Conservation (phyloP, 163 green algal genomes). For the Chlorella variabilis region DNA sequence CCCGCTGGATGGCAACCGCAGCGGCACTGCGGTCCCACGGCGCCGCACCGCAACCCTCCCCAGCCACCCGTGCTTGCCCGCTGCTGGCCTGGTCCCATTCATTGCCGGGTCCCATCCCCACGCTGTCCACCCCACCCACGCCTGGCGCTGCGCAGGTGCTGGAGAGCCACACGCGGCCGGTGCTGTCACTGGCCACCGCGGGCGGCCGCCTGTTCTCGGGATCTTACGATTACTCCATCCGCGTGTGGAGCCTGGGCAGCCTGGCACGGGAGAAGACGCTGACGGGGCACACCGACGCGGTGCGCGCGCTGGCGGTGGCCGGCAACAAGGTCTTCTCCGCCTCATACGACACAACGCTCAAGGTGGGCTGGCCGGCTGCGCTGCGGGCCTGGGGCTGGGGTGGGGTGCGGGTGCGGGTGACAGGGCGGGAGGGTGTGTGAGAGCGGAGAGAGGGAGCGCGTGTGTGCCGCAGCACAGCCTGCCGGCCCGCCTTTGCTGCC, state of each 20-base stretch:
- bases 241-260: conserved; percentile 86
- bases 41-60: background rate
- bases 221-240: conserved; percentile 94
- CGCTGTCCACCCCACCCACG: no score
- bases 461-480: background rate
- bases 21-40: no score
- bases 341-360: conserved; percentile 88
- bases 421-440: conserved; percentile 74
- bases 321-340: conserved; percentile 82
- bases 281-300: conserved; percentile 77
- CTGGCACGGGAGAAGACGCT: conserved; percentile 78
- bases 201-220: conserved; percentile 86
- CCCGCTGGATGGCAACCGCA: no score
- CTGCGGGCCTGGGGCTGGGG: conserved; percentile 78
- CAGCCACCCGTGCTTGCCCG: no score
- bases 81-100: no score
- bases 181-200: conserved; percentile 87
- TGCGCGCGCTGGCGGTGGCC: conserved; percentile 79
- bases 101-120: background rate
- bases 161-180: conserved; percentile 91
- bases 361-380: no score
- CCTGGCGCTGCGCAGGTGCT: conserved; percentile 71
- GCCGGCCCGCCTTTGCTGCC: background rate
- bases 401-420: conserved; percentile 80
- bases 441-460: no score